Base-by-base conservation (phyloP, 371 early-diverging fungal species). In the Mucor circinelloides region DNA sequence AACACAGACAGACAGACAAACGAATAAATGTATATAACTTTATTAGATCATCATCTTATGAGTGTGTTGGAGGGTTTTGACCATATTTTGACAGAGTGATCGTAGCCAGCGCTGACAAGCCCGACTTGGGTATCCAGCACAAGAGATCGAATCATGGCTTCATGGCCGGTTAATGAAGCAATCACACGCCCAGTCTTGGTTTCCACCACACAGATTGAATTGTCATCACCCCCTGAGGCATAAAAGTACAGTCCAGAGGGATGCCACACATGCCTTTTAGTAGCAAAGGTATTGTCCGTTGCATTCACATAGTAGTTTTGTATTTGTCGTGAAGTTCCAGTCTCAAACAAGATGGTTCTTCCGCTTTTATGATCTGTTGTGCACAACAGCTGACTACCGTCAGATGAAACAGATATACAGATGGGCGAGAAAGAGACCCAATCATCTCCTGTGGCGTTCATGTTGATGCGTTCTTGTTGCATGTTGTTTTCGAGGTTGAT, bases 381-480 rank as follows among this genome's bases (percentile, higher is more conserved):
- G 17, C 84, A 82, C 10, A 91, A 80, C 36, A 93, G 32, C 67
- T 88, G 82, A 28, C 72, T 74, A 6, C 87, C 88, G 54, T 85
- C 85, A 55, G 82, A 52, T 77, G 90, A 85, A 1, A 78, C 75
- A 1, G 85, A 76, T 31, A 94, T 67, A 70, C 89, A 86, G 80
- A 89, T 82, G 15, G 93, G 88, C 1, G 91, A 90, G 69, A 93
- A 94, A 0, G 92, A 91, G 10, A 94, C 89, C 92, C 93, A 92
- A 66, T 89, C 86, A 70, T 94, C 95, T 21, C 86, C 87, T 75
- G 91, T 91, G 42, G 82, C 71, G 69, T 94, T 94, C 90, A 93
- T 89, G 65, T 92, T 93, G 56, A 73, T 40, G 65, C 80, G 80
- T 40, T 72, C 70, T 40, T 63, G 73, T 40, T 68, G 74, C 28